Conservation (phyloP, 257 asterid genomes). For the Parsonsia alboflavescens region DNA sequence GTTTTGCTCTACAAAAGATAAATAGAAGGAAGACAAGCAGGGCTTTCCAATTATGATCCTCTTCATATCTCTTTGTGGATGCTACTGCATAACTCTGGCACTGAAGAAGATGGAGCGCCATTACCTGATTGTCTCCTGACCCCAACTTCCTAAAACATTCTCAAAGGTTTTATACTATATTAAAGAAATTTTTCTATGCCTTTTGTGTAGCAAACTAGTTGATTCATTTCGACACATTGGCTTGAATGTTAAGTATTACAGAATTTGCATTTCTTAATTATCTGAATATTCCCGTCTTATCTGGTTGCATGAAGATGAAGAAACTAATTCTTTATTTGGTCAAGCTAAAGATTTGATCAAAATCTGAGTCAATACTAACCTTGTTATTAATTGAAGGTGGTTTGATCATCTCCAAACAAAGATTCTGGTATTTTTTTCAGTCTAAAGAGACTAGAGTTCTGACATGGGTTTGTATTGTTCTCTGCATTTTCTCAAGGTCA, state of each 20-base stretch:
- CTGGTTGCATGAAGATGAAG: background rate
- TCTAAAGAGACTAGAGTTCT: background rate
- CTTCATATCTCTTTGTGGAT: background rate
- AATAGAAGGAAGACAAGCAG: background rate
- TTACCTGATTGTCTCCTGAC: background rate
- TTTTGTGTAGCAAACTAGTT: background rate
- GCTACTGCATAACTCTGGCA: background rate
- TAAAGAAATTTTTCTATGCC: background rate
- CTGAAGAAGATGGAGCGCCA: background rate
- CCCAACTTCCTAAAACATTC: background rate
- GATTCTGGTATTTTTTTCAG: background rate
- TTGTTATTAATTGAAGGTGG: background rate
- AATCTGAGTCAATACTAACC: background rate
- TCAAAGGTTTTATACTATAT: background rate
- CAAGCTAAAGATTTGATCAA: background rate
- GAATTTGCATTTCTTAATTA: background rate
- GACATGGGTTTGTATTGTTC: background rate
- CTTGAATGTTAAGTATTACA: background rate
- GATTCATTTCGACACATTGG: background rate
- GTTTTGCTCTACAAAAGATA: background rate
- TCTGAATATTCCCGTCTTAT: background rate
- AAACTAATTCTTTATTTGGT: background rate
- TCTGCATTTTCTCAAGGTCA: background rate
- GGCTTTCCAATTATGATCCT: background rate
- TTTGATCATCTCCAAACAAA: background rate